Conservation (phyloP, 2,329 filamentous ascomycete genomes). For the Ceratocystis diversiconidia region DNA sequence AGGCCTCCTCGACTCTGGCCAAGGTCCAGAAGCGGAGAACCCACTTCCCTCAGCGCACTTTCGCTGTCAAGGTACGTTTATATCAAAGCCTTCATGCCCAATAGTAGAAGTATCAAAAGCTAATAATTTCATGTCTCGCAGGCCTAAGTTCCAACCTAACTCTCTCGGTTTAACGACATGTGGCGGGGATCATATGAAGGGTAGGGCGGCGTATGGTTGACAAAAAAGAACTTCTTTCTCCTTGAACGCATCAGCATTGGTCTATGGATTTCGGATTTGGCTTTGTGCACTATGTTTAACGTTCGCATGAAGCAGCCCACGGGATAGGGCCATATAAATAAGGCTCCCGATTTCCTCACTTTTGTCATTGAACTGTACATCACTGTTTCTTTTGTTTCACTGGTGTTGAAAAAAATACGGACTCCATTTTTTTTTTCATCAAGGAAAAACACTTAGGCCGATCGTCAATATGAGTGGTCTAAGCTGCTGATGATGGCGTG, state of each 20-base stretch:
- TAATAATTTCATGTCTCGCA: not conserved
- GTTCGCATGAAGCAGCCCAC: slow-evolving; percentile 18
- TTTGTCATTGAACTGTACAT: slow-evolving; percentile 12
- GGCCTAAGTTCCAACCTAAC: slow-evolving; percentile 18
- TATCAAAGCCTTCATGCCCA: not conserved
- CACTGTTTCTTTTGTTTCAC: slow-evolving; percentile 12
- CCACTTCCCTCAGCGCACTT: slow-evolving; percentile 98
- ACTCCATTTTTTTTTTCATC: slow-evolving; percentile 7
- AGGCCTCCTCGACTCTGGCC: slow-evolving; percentile 69
- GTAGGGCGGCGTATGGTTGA: slow-evolving; percentile 19
- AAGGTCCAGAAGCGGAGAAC: slow-evolving; percentile 92
- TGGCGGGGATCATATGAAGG: slow-evolving; percentile 17
- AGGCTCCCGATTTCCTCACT: slow-evolving; percentile 16
- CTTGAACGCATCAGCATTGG: slow-evolving; percentile 19
- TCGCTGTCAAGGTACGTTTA: slow-evolving; percentile 74
- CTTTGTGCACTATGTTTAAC: slow-evolving; percentile 18
- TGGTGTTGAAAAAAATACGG: slow-evolving; percentile 15
- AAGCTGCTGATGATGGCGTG: slow-evolving; percentile 5
- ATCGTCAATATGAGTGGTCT: not conserved
- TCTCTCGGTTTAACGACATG: slow-evolving; percentile 16
- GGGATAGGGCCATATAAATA: slow-evolving; percentile 17
- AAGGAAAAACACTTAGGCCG: not conserved
- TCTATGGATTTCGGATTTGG: slow-evolving; percentile 19
- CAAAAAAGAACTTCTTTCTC: slow-evolving; percentile 18
- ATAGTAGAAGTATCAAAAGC: not conserved